Evolutionary conservation across 257 asterid genomes (phyloP).

Genomic region (Solanum lignicaule): DNA sequence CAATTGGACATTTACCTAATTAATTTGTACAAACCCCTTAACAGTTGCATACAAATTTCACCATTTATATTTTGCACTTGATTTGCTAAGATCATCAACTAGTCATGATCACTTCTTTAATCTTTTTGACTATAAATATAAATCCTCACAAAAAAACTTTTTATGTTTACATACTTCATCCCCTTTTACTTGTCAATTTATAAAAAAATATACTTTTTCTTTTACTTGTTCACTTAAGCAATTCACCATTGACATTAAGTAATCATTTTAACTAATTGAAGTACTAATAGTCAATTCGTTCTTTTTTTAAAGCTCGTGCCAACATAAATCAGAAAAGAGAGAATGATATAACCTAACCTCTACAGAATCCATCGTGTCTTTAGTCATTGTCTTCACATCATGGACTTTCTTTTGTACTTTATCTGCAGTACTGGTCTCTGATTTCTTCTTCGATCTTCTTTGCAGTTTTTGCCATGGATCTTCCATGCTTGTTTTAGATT

Average conservation of each 20-base stretch:
- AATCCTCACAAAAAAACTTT: neutral
- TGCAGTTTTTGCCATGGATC: conserved; percentile 12
- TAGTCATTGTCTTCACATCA: neutral
- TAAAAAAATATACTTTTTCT: neutral
- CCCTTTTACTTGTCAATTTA: neutral
- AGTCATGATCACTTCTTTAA: neutral
- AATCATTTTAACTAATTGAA: neutral
- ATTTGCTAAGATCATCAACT: neutral
- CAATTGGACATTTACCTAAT: neutral
- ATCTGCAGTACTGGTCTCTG: conserved; percentile 7
- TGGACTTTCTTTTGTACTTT: conserved; percentile 10
- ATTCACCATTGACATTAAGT: neutral
- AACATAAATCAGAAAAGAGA: neutral
- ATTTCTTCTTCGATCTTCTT: conserved; percentile 17
- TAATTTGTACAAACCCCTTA: neutral
- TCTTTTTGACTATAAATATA: neutral
- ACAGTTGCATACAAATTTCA: neutral
- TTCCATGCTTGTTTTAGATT: neutral
- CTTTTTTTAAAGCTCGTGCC: neutral
- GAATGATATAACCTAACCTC: conserved; percentile 10
- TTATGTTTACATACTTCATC: neutral
- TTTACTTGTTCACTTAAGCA: neutral
- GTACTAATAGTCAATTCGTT: neutral
- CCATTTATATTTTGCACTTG: neutral
- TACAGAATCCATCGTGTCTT: conserved; percentile 10